Evolutionary conservation across 2,329 filamentous ascomycete genomes (phyloP), one percentile per base, ranked within the genome.

Genomic region (Cladosporium sp.): DNA sequence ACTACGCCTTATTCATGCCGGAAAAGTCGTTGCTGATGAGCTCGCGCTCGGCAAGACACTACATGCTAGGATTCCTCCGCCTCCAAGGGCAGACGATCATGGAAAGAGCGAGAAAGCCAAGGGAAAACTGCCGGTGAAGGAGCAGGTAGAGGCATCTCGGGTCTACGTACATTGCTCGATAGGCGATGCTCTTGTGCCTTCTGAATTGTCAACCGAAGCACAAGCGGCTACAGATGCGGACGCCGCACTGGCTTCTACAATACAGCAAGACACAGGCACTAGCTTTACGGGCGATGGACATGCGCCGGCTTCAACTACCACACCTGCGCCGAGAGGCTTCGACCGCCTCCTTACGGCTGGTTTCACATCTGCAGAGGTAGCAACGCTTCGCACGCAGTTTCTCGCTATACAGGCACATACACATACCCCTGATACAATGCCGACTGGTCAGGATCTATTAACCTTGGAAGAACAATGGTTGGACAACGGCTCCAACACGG

Each of bases 101-200:
- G 68, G 69, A 44, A 66, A 68, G 37, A 75, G 77, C 70, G 72
- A 69, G 49, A 74, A 72, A 67, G 81, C 82, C 64, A 92, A 92
- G 73, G 91, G 90, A 56, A 96, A 95, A 72, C 80, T 80, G 67
- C 85, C 85, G 0, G 77, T 89, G 5, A 84, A 83, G 35, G 82
- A 68, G 66, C 71, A 55, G 35, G 57, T 70, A 64, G 33, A 70
- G 8, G 74, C 74, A 26, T 81, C 82, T 44, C 85, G 90, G 53
- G 86, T 96, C 73, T 97, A 96, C 77, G 89, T 98, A 67, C 96
- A 96, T 81, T 98, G 94, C 83, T 94, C 92, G 69, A 91, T 98
- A 66, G 93, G 93, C 64, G 85, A 88, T 76, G 82, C 86, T 29
- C 84, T 98, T 14, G 86, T 89, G 0, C 75, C 85, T 14, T 75